Base-by-base conservation (phyloP, 2,329 filamentous ascomycete species). In the Ustulina deusta region DNA sequence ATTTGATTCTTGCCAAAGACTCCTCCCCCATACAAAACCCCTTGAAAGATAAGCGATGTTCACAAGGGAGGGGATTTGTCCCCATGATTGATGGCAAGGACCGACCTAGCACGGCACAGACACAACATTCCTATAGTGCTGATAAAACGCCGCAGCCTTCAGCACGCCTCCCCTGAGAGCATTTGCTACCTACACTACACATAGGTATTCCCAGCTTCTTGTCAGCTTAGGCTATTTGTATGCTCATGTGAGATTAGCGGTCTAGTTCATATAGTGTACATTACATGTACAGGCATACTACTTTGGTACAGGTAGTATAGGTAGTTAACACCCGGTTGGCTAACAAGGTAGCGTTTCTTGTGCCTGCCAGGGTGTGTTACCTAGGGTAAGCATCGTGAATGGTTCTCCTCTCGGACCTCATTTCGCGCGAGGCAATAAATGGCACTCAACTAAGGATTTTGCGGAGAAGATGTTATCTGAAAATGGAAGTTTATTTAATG, bases 181-280 rank as follows among this genome's bases (percentile, higher is more conserved):
- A 27, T 44, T 42, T 7, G 22, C 36, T 20, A 15, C 9, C 27
- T 32, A n/a, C n/a, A n/a, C n/a, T n/a, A n/a, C n/a, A n/a, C n/a
- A n/a, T 40, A 40, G 46, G 22, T 5, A 10, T n/a, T 36, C 48
- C 66, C 58, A 68, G 66, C 66, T 44, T 44, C 38, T 58, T 55
- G n/a, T 59, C 54, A 69, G 62, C 58, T 63, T 48, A 62, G 58
- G 46, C 65, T 66, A 42, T 59, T 49, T 55, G 40, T 59, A 44
- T 58, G 32, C 32, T 38, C 42, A 42, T 42, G 38, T 61, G 57
- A 61, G 38, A 65, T 60, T 29, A 36, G 32, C 17, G 34, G 32
- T 38, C 46, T 10, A 44, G 34, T 38, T 58, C 44, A 40, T 56
- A 51, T 32, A 56, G 11, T 40, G n/a, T 20, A 5, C 13, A n/a